Conservation (phyloP, 106 monocot species). For the Acorus gramineus region DNA sequence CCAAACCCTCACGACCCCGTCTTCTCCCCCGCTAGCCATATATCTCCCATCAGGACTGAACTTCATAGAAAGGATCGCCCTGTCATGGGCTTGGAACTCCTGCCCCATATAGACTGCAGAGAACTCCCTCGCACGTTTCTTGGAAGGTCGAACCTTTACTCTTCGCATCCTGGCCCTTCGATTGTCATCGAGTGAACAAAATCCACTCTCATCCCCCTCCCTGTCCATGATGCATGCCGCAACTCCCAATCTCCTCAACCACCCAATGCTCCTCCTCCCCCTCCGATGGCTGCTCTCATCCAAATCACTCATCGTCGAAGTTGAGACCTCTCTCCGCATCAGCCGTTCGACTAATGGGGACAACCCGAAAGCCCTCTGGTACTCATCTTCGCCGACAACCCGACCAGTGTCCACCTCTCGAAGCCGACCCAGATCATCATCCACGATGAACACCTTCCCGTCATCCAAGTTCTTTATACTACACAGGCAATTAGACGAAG, state of each 20-base stretch:
- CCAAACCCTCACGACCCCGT: slow-evolving; percentile 80
- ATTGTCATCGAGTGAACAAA: slow-evolving; percentile 2
- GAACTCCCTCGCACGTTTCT: slow-evolving; percentile 64
- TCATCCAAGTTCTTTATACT: slow-evolving; percentile 44
- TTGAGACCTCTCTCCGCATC: slow-evolving; percentile 27
- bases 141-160: slow-evolving; percentile 27
- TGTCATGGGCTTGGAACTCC: slow-evolving; percentile 66
- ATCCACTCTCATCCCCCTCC: slow-evolving; percentile 14
- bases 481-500: slow-evolving; percentile 8
- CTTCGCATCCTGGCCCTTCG: slow-evolving; percentile 15
- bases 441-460: slow-evolving; percentile 22
- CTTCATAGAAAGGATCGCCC: slow-evolving; percentile 67
- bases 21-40: slow-evolving; percentile 86
- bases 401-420: slow-evolving; percentile 26
- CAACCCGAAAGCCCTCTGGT: slow-evolving; percentile 20
- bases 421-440: slow-evolving; percentile 14
- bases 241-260: slow-evolving; percentile 54
- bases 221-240: slow-evolving; percentile 45
- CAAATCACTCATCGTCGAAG: slow-evolving; percentile 5
- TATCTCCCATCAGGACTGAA: slow-evolving; percentile 72
- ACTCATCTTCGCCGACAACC: slow-evolving; percentile 12
- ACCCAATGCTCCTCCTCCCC: slow-evolving; percentile 26
- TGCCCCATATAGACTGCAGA: slow-evolving; percentile 66
- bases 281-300: not conserved
- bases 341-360: slow-evolving; percentile 28